phyloP scores from a whole-genome alignment of 192 early-diverging fungal genomes.

The Mortierella hygrophila region DNA sequence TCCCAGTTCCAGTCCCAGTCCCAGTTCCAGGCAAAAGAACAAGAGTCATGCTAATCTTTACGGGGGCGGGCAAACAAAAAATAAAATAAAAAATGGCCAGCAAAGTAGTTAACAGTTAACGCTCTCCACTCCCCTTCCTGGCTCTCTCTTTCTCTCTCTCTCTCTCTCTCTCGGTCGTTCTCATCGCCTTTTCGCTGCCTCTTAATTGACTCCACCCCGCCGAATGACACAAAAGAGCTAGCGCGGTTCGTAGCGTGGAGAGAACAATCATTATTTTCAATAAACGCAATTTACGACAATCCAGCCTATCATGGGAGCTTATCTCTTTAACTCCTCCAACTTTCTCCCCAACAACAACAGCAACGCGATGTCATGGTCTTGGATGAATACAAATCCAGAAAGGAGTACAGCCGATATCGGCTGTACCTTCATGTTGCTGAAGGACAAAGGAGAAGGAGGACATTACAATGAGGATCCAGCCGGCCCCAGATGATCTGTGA shows the following conservation, averaged over 20 bases:
- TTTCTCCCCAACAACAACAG: background rate
- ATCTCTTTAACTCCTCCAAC: background rate
- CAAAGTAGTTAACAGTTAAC: background rate
- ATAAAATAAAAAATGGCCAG: background rate
- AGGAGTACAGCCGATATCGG: too few relatives aligned
- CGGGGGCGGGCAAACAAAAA: background rate
- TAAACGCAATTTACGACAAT: background rate
- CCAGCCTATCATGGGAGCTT: background rate
- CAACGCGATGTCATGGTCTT: background rate
- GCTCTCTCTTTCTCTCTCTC: background rate
- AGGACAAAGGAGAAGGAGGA: background rate
- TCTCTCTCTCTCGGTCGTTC: background rate
- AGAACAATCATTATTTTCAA: background rate
- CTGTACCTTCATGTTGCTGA: background rate
- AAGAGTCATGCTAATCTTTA: background rate
- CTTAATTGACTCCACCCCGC: background rate
- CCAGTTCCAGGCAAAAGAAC: background rate
- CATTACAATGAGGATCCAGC: too few relatives aligned
- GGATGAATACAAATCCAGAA: background rate
- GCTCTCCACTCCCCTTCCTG: too few relatives aligned
- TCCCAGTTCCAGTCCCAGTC: too few relatives aligned
- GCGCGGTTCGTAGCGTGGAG: background rate
- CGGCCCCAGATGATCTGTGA: background rate
- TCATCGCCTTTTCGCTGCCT: background rate
- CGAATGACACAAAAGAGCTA: background rate